Base-by-base conservation (phyloP, 208 protist genomes). In the Crithidia bombi region DNA sequence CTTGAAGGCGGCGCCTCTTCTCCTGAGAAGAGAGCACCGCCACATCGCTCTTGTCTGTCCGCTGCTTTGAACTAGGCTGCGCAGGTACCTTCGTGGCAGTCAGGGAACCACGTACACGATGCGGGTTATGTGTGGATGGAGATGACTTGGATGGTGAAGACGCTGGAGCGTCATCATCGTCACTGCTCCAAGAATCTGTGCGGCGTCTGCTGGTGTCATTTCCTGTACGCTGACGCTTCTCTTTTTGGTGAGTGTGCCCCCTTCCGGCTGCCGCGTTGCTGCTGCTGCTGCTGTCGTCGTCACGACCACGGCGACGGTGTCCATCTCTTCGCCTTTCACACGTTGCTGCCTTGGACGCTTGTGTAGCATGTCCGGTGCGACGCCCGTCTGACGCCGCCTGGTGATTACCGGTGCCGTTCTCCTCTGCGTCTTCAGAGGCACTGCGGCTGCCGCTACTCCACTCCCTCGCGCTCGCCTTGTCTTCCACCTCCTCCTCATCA, bases 401-500 rank as follows among this genome's bases (percentile, higher is more conserved):
- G 30, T n/a, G 32, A 26, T 57, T n/a, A 28, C 2, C 28, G 15
- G 32, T 36, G 28, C 2, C 32, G 15, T 30, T 5, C 58, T 23
- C n/a, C n/a, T n/a, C n/a, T n/a, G n/a, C n/a, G n/a, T n/a, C n/a
- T n/a, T n/a, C n/a, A n/a, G n/a, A n/a, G 44, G 7, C 44, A 25
- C 35, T 55, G 32, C 17, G 26, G 36, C 39, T 52, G 39, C 28
- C 21, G 41, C 26, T 69, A 25, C 43, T 51, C 32, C 41, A 5
- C 5, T 28, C 46, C 23, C 21, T n/a, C n/a, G n/a, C 5, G 46
- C 17, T 47, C 12, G 39, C 14, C 11, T 39, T 25, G 10, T 61
- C 52, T 7, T 47, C 41, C 12, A 26, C 49, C 19, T 57, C 68
- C 39, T 41, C 66, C 3, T 84, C 86, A 5, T 89, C 81, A 38